Percentiles rank a stretch among this genome's conserved stretches.
phyloP scores from a whole-genome alignment of 805 yeast genomes.

The Huiozyma sinensis region DNA sequence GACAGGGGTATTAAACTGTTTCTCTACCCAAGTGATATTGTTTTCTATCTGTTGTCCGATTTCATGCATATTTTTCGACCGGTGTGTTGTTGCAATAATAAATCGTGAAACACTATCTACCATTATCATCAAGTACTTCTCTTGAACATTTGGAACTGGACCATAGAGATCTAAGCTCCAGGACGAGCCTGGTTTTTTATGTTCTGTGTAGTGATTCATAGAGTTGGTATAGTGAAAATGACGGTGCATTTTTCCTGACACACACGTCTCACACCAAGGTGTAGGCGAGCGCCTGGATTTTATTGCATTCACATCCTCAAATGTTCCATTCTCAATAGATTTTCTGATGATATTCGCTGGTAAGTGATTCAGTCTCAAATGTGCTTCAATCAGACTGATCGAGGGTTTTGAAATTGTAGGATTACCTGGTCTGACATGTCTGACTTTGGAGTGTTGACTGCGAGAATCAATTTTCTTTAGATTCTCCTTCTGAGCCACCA shows the following conservation, averaged over 20 bases:
- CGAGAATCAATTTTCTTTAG: too few relatives aligned
- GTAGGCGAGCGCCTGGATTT: not conserved
- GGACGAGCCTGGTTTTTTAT: conserved; percentile 2
- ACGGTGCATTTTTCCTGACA: conserved; percentile 1
- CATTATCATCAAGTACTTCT: conserved; percentile 3
- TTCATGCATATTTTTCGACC: not conserved
- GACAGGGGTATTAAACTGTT: not conserved
- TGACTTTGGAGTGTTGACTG: not conserved
- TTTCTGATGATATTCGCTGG: not conserved
- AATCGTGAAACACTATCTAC: conserved; percentile 6
- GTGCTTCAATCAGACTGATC: conserved; percentile 1
- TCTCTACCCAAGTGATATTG: conserved; percentile 1
- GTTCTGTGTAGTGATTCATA: conserved; percentile 3
- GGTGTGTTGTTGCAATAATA: conserved; percentile 1
- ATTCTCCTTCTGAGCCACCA: not conserved
- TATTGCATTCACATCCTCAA: conserved; percentile 1
- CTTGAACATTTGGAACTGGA: not conserved
- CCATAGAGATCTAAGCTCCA: conserved; percentile 5
- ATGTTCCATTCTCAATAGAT: not conserved
- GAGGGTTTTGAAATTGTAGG: not conserved
- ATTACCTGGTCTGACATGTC: not conserved
- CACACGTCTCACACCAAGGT: conserved; percentile 1
- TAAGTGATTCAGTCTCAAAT: conserved; percentile 1
- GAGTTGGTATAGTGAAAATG: conserved; percentile 2
- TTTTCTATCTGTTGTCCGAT: conserved; percentile 1